Evolutionary conservation across 164 flowering plant species (phyloP).

Genomic region (Tetracentron sinense): DNA sequence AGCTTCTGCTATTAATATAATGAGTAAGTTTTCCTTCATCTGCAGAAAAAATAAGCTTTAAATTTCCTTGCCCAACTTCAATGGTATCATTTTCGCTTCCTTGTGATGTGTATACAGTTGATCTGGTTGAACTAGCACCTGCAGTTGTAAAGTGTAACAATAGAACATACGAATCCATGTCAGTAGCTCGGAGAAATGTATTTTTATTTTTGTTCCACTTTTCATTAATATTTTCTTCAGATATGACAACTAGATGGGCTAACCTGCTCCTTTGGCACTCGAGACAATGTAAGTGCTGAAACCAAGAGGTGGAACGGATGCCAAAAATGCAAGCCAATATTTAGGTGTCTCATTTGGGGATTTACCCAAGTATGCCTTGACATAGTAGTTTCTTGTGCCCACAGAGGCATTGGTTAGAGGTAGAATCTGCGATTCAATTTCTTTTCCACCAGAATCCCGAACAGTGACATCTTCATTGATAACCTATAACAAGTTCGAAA

Average conservation of each 20-base stretch:
- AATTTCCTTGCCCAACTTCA: constrained; percentile 77
- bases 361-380: constrained; percentile 63
- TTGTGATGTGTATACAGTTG: constrained; percentile 33
- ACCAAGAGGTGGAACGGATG: constrained; percentile 87
- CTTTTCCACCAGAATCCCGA: constrained; percentile 61
- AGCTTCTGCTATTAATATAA: constrained; percentile 52
- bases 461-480: constrained; percentile 46
- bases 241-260: not conserved
- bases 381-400: constrained; percentile 46
- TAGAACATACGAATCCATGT: not conserved
- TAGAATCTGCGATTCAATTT: constrained; percentile 67
- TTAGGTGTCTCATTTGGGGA: constrained; percentile 44
- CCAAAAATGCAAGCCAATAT: constrained; percentile 83
- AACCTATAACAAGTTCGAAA: constrained; percentile 46
- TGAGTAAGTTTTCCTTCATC: constrained; percentile 57
- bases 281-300: constrained; percentile 72
- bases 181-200: constrained; percentile 7
- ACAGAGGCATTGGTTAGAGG: constrained; percentile 43
- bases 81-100: constrained; percentile 31
- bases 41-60: constrained; percentile 59
- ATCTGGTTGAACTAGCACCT: constrained; percentile 46
- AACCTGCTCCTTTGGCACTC: constrained; percentile 47
- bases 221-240: not conserved
- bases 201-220: not conserved
- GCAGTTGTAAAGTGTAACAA: constrained; percentile 12